phyloP scores from a whole-genome alignment of 192 early-diverging fungal species.

The Mortierella claussenii region DNA sequence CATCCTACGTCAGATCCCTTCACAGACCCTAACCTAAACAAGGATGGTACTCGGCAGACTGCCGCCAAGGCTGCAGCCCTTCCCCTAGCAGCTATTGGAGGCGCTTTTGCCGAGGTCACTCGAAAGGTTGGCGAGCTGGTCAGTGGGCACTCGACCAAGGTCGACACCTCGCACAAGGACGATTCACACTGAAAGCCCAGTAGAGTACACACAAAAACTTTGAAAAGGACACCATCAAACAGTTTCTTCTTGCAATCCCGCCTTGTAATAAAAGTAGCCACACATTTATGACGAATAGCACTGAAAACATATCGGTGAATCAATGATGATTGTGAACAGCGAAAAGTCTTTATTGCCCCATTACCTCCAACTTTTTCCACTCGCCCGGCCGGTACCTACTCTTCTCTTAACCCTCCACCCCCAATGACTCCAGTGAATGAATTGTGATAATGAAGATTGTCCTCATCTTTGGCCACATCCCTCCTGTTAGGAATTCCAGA shows the following conservation, averaged over 20 bases:
- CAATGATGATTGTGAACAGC: no score
- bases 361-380: no score
- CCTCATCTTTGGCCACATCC: conserved; percentile 53
- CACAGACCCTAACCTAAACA: conserved; percentile 43
- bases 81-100: conserved; percentile 37
- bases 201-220: no score
- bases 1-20: conserved; percentile 42
- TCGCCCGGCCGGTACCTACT: no score
- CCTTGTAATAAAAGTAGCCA: no score
- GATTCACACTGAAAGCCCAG: not conserved
- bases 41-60: conserved; percentile 20
- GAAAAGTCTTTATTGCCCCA: no score
- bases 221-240: no score
- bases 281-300: no score
- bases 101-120: conserved; percentile 26
- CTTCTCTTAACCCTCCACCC: no score
- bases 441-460: conserved; percentile 19
- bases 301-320: no score
- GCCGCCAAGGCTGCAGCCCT: conserved; percentile 35
- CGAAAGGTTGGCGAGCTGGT: conserved; percentile 36
- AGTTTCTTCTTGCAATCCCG: no score
- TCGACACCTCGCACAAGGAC: conserved; percentile 33
- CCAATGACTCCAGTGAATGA: not conserved
- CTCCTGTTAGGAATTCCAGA: conserved; percentile 54
- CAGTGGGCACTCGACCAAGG: conserved; percentile 27